Evolutionary conservation across 108 stramenopile species (phyloP).

Genomic region (Conticribra guillardii): DNA sequence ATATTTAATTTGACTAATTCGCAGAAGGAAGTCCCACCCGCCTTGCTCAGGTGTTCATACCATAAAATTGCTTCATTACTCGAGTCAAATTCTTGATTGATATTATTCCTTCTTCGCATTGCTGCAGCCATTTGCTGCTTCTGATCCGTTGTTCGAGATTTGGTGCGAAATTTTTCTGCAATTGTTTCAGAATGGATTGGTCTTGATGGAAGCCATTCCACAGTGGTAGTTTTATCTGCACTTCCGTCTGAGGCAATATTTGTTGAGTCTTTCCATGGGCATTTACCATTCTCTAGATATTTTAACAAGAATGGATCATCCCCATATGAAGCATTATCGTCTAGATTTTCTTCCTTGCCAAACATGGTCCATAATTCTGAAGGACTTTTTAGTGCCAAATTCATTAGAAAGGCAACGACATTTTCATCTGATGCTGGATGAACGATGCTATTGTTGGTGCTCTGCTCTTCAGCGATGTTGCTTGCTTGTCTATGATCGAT

Average conservation of each 20-base stretch:
- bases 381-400: constrained; percentile 23
- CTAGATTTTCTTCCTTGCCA: constrained; percentile 17
- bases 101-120: background rate
- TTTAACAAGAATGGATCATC: constrained; percentile 19
- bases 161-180: constrained; percentile 12
- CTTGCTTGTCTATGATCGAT: too few species aligned
- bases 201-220: constrained; percentile 32
- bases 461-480: too few species aligned
- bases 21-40: constrained; percentile 55
- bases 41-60: constrained; percentile 56
- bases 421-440: background rate
- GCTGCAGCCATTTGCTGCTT: background rate
- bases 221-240: background rate
- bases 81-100: background rate
- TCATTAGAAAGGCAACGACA: constrained; percentile 22
- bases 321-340: background rate
- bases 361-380: constrained; percentile 25
- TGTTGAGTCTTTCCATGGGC: background rate
- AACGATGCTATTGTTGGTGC: background rate
- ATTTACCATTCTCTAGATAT: constrained; percentile 16
- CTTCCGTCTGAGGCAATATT: background rate
- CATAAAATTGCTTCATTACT: constrained; percentile 23
- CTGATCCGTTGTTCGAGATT: background rate
- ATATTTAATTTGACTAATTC: constrained; percentile 42
- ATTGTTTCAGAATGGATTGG: constrained; percentile 22